These are phyloP conservation scores for Eragrostis nindensis DNA, from an alignment of 176 grass and related monocot species.

Conservation along the genomic window DNA sequence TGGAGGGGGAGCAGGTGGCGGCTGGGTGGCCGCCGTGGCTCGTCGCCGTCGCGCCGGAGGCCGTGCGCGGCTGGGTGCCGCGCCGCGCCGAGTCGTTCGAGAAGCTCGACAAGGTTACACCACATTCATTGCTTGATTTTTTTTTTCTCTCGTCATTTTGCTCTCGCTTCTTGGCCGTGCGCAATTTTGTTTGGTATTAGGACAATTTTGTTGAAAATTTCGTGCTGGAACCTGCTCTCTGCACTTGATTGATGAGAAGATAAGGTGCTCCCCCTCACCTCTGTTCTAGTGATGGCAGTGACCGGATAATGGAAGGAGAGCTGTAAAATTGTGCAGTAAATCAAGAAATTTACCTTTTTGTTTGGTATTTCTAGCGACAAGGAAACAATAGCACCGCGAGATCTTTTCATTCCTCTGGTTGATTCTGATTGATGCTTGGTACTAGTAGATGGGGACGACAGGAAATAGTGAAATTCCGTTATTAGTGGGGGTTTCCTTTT, in stretches of 20 bases:
- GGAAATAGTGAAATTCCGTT: conserved; percentile 40
- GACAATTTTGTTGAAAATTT: too few species aligned
- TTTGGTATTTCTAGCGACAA: neutral
- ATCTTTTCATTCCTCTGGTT: conserved; percentile 9
- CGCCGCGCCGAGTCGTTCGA: conserved; percentile 96
- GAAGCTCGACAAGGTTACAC: conserved; percentile 94
- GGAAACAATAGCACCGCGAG: neutral
- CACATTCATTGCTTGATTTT: neutral
- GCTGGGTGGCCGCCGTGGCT: conserved; percentile 96
- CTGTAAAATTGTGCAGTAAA: conserved; percentile 14
- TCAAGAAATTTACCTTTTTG: conserved; percentile 17
- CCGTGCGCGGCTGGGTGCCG: conserved; percentile 94
- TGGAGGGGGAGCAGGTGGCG: conserved; percentile 85
- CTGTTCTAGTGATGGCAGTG: neutral
- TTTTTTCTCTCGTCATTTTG: conserved; percentile 25
- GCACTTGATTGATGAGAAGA: neutral
- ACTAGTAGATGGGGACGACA: neutral
- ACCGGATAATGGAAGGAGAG: neutral
- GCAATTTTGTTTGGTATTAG: too few species aligned
- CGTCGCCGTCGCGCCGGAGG: conserved; percentile 79
- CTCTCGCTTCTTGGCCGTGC: conserved; percentile 4
- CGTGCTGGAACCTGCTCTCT: too few species aligned
- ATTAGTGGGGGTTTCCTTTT: conserved; percentile 33
- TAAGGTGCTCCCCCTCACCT: neutral
- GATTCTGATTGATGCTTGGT: neutral